Base-by-base conservation (phyloP, 2,329 filamentous ascomycete genomes). In the Westerdykella sp. region DNA sequence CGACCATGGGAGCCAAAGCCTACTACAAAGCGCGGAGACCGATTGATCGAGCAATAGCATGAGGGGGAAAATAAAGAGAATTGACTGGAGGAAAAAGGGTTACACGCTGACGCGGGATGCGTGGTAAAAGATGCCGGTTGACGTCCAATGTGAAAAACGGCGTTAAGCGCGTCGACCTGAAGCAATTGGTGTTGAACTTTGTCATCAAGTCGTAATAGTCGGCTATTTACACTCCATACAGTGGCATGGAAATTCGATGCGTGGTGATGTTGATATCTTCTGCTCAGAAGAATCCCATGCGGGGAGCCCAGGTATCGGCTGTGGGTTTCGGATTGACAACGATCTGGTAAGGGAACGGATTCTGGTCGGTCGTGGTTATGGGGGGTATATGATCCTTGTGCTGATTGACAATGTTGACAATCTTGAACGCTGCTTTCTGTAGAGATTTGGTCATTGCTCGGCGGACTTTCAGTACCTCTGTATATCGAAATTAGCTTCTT, bases 331-430 rank as follows among this genome's bases (percentile, higher is more conserved):
- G 87, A 62, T 95, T 93, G 46, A 97, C 81, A 48, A 84, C 79
- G 62, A 97, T 95, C 67, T 90, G 85, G 69, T 95, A 97, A 1
- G 91, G 91, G 61, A 97, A 98, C 0, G 93, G 91, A 65, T 97
- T 97, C 38, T 85, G 75, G 49, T 91, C 87, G 62, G 83, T 89
- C 16, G 89, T 93, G 7, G 89, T 96, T 57, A 97, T 97, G 40
- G 91, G 93, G 1, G 93, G 93, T 53, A 98, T 97, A 67, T 97
- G 93, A 60, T 94, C 87, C 66, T 94, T 95, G 68, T 96, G 85
- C 40, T 80, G 74, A 69, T 95, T 95, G 57, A 87, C 89, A 42
- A 87, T 85, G 49, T 82, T 84, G 55, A 96, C 80, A 57, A 96
- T 91, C 69, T 95, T 95, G 74, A 95, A 80, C 45, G 86, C 85